These are phyloP conservation scores for Aspergillus aculeatus DNA, from an alignment of 2,329 filamentous ascomycete species.

Conservation along the genomic window DNA sequence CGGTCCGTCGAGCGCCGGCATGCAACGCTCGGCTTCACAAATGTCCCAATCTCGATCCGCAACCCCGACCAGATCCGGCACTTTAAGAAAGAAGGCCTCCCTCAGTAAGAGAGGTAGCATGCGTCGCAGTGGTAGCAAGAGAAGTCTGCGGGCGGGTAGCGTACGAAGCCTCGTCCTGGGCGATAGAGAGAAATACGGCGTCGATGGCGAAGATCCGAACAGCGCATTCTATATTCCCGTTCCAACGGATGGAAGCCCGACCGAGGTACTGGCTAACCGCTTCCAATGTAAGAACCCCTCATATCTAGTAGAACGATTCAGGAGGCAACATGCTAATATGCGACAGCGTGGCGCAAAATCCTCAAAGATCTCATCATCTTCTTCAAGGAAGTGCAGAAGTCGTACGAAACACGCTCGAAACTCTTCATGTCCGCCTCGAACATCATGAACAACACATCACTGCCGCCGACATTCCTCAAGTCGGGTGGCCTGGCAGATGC, in stretches of 20 bases:
- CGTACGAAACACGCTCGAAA: slow-evolving; percentile 84
- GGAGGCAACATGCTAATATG: slow-evolving; percentile 14
- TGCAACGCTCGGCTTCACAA: slow-evolving; percentile 43
- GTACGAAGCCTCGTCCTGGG: slow-evolving; percentile 77
- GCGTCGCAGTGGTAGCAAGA: slow-evolving; percentile 74
- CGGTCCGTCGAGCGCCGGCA: slow-evolving; percentile 22
- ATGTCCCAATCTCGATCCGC: slow-evolving; percentile 43
- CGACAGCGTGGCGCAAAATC: slow-evolving; percentile 84
- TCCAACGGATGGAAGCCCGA: slow-evolving; percentile 81
- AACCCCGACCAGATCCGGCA: slow-evolving; percentile 59
- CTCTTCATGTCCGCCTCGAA: slow-evolving; percentile 78
- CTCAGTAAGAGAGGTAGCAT: slow-evolving; percentile 71
- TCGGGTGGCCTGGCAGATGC: slow-evolving; percentile 87
- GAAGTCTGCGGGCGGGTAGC: slow-evolving; percentile 80
- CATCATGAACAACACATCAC: slow-evolving; percentile 74
- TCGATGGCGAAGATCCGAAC: slow-evolving; percentile 59
- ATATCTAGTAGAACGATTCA: not conserved
- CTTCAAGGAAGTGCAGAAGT: slow-evolving; percentile 85
- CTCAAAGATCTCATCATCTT: slow-evolving; percentile 92
- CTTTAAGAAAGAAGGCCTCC: slow-evolving; percentile 84
- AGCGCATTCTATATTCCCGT: slow-evolving; percentile 89
- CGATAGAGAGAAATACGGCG: slow-evolving; percentile 53
- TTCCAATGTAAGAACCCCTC: slow-evolving; percentile 70
- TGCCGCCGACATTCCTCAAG: slow-evolving; percentile 72
- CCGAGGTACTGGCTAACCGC: slow-evolving; percentile 78